Percentiles rank a stretch among this genome's conserved stretches.
Evolutionary conservation across 2,329 filamentous ascomycete genomes (phyloP).

Genomic region (Fusarium hainanense): DNA sequence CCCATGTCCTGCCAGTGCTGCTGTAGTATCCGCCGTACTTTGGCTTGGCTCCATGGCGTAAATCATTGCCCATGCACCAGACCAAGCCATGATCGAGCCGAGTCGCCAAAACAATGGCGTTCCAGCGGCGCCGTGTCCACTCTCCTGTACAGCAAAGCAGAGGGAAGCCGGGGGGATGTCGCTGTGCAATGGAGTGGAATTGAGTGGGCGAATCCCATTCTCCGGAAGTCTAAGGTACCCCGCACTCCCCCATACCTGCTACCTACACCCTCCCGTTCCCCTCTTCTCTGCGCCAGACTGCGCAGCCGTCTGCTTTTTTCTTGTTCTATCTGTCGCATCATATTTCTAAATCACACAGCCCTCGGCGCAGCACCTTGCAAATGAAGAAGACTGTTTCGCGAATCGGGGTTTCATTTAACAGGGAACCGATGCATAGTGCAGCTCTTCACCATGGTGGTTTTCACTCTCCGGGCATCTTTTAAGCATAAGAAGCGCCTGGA

Average conservation of each 20-base stretch:
- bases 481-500: neutral
- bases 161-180: neutral
- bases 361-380: neutral
- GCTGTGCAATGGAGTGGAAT: neutral
- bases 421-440: neutral
- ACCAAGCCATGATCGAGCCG: neutral
- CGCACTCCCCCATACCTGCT: neutral
- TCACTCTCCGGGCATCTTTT: neutral
- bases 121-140: neutral
- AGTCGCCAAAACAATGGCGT: neutral
- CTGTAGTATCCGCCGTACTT: neutral
- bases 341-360: neutral
- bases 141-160: neutral
- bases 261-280: neutral
- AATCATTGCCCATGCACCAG: neutral
- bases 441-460: neutral
- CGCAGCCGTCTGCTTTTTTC: neutral
- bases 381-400: neutral
- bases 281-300: neutral
- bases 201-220: neutral
- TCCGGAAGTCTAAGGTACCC: neutral
- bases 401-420: neutral
- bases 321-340: neutral
- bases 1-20: neutral
- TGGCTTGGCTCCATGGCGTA: neutral